Evolutionary conservation across 2,329 filamentous ascomycete species (phyloP), one percentile per base, ranked within the genome.

Genomic region (Aspergillus calidoustus): DNA sequence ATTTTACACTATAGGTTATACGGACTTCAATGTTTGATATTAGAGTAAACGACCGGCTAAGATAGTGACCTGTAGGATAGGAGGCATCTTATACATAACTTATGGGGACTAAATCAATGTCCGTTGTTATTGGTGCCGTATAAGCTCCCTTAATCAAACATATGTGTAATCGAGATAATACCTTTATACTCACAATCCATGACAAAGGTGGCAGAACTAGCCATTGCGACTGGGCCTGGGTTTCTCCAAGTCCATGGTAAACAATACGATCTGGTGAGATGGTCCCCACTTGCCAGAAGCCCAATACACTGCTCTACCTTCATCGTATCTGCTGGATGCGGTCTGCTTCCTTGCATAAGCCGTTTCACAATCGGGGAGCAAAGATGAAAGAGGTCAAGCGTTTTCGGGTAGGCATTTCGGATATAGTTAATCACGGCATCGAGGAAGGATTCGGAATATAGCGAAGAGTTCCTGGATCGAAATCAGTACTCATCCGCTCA

Each of bases 161-260:
- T 17, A 30, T 7, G 11, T 17, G 38, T 28, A n/a, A 54, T 31
- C 8, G 11, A 44, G 44, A 54, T 19, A 13, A 54, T 30, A 1
- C 34, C 34, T 30, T 54, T 41, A 15, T 25, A 19, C 30, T 54
- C 52, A 19, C 52, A 54, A 6, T 23, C 22, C 52, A 54, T 54
- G 41, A 54, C 3, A 30, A 54, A 54, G 23, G 25, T 17, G 23
- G 41, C 52, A 15, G 52, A 19, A 19, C 28, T 30, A 25, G 52
- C 23, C 34, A 46, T 25, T 7, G 52, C 52, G 6, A 54, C 7
- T 13, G 34, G 41, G 1, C 23, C 38, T 25, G 41, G 52, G 22
- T 28, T 46, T 8, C 41, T 54, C 52, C 52, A 54, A 19, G 28
- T 54, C 52, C 52, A 54, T 44, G 52, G 52, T 15, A 54, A 28